Conservation (phyloP, 2,329 filamentous ascomycete genomes). For the Exophiala bonariae region DNA sequence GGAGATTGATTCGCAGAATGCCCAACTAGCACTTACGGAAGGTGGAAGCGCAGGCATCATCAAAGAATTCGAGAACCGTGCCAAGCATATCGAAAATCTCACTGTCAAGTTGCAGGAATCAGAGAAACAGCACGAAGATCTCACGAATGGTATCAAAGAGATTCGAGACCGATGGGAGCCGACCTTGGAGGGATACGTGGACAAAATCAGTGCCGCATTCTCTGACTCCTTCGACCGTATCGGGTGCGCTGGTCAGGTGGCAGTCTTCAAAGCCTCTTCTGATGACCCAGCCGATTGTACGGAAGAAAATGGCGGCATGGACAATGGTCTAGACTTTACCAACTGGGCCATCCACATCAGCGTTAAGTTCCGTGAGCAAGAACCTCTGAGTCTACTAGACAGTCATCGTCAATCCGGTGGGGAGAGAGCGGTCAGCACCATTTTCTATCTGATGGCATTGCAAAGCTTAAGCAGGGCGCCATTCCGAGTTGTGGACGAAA, state of each 20-base stretch:
- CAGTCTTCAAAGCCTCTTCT: conserved; percentile 69
- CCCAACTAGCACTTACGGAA: conserved; percentile 72
- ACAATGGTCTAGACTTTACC: conserved; percentile 77
- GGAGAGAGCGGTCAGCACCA: conserved; percentile 92
- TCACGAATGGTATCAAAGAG: conserved; percentile 61
- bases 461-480: conserved; percentile 91
- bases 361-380: conserved; percentile 89
- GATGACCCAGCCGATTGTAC: conserved; percentile 34
- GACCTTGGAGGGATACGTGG: conserved; percentile 72
- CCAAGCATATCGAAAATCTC: conserved; percentile 66
- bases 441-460: conserved; percentile 98
- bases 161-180: conserved; percentile 80
- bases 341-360: conserved; percentile 91
- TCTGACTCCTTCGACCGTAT: conserved; percentile 92
- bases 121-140: conserved; percentile 55
- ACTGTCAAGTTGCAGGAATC: conserved; percentile 42
- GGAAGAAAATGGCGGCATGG: conserved; percentile 23
- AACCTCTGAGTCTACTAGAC: conserved; percentile 80
- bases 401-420: conserved; percentile 94
- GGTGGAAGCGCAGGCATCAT: conserved; percentile 70
- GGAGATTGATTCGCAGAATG: conserved; percentile 72
- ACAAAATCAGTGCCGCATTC: conserved; percentile 85
- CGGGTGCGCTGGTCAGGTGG: conserved; percentile 87
- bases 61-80: conserved; percentile 71
- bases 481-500: conserved; percentile 98